phyloP scores from a whole-genome alignment of 2,329 filamentous ascomycete species.

The Paecilomyces formosus region DNA sequence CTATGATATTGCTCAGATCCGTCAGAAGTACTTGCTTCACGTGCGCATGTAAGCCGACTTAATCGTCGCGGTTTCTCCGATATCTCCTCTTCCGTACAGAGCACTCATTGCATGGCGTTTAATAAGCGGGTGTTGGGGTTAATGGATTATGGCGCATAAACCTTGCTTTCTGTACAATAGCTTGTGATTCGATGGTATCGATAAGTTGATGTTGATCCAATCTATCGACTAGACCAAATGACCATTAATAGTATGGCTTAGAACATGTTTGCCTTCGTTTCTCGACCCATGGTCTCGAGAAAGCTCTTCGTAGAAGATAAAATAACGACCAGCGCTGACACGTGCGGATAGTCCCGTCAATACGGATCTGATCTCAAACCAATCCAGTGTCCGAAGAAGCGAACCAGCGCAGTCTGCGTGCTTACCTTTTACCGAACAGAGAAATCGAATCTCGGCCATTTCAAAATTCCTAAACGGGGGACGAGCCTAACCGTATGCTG shows the following conservation, averaged over 20 bases:
- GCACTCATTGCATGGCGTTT: neutral
- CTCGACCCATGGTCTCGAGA: no score
- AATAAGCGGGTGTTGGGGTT: neutral
- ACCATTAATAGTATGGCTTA: neutral
- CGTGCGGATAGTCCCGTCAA: neutral
- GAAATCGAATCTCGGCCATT: neutral
- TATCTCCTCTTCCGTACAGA: neutral
- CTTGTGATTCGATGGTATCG: neutral
- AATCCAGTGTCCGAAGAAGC: neutral
- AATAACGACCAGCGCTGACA: no score
- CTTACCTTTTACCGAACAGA: neutral
- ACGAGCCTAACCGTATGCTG: neutral
- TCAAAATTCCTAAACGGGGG: neutral
- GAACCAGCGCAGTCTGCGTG: neutral
- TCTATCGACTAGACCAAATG: neutral
- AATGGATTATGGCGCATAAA: neutral
- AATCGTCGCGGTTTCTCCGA: neutral
- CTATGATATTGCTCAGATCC: conserved; percentile 43
- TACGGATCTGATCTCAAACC: neutral
- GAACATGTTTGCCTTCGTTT: no score
- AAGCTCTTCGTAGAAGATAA: no score
- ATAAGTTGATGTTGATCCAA: neutral
- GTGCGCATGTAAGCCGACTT: conserved; percentile 25
- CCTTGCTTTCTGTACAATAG: neutral
- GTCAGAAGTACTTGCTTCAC: conserved; percentile 37